These are phyloP conservation scores for Dictyophora rubrovolvata DNA, from an alignment of 768 basidiomycete genomes.

Conservation along the genomic window DNA sequence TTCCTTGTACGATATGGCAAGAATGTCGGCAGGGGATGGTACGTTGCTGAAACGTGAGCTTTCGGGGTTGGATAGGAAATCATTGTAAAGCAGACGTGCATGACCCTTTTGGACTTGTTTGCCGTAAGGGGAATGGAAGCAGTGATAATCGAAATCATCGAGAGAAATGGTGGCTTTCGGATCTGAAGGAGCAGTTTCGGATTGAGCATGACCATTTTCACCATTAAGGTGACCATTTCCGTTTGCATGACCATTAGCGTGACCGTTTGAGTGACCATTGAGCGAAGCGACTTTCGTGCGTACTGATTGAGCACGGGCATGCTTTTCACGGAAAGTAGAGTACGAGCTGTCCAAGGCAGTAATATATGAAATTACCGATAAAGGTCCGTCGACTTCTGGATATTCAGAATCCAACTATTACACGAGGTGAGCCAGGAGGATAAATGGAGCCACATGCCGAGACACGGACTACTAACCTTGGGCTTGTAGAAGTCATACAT, in stretches of 20 bases:
- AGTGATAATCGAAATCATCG: conserved; percentile 79
- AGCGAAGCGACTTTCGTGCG: conserved; percentile 15
- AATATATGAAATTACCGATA: conserved; percentile 91
- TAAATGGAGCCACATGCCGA: neutral
- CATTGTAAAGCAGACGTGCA: conserved; percentile 83
- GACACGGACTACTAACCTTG: conserved; percentile 23
- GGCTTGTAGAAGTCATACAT: conserved; percentile 99
- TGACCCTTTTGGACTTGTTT: conserved; percentile 98
- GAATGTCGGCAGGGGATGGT: conserved; percentile 59
- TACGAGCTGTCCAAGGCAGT: conserved; percentile 89
- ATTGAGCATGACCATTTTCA: conserved; percentile 21
- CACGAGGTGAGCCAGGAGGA: neutral
- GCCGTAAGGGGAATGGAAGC: conserved; percentile 98
- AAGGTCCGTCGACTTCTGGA: conserved; percentile 94
- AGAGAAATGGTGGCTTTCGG: conserved; percentile 52
- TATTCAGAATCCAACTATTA: conserved; percentile 72
- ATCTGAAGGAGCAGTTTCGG: conserved; percentile 18
- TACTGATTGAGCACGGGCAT: conserved; percentile 40
- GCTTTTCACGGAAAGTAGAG: conserved; percentile 72
- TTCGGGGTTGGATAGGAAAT: conserved; percentile 75
- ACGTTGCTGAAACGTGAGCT: conserved; percentile 60
- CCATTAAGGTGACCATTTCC: conserved; percentile 28
- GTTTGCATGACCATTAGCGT: conserved; percentile 21
- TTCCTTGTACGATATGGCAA: conserved; percentile 54
- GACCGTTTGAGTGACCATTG: conserved; percentile 10